These are phyloP conservation scores for Colletotrichum magnum DNA, from an alignment of 2,329 filamentous ascomycete genomes.

Conservation along the genomic window DNA sequence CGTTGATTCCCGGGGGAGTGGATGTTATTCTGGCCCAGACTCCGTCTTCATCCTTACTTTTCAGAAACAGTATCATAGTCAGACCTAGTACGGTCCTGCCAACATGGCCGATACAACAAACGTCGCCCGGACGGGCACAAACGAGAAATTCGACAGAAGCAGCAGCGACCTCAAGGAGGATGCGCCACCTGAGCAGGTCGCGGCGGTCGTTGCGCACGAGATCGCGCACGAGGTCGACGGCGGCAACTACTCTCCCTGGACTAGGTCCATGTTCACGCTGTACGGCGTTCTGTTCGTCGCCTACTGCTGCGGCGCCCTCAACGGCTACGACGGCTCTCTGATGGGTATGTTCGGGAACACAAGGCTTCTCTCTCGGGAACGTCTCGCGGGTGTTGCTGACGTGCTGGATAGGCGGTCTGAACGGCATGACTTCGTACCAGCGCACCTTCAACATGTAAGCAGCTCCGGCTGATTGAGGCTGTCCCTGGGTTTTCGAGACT, in stretches of 20 bases:
- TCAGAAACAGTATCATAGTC: background rate
- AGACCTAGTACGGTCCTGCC: background rate
- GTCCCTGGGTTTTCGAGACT: no score
- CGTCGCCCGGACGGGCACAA: background rate
- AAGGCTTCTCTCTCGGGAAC: background rate
- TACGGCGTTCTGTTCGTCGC: constrained; percentile 42
- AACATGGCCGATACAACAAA: constrained; percentile 23
- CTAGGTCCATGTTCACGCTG: constrained; percentile 41
- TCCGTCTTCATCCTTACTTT: background rate
- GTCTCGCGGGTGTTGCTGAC: background rate
- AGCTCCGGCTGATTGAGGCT: background rate
- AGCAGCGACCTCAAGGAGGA: constrained; percentile 22
- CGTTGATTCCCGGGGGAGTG: background rate
- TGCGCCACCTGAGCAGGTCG: constrained; percentile 16
- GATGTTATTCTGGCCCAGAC: background rate
- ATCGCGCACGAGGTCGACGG: constrained; percentile 39
- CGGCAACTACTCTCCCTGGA: constrained; percentile 41
- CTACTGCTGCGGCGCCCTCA: constrained; percentile 40
- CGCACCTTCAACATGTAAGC: constrained; percentile 26
- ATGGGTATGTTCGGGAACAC: constrained; percentile 7
- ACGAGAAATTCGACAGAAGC: constrained; percentile 22
- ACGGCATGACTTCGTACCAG: constrained; percentile 47
- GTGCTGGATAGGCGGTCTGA: constrained; percentile 35
- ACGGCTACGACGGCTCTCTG: constrained; percentile 35
- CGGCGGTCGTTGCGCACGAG: constrained; percentile 31